Conservation (phyloP, 2,329 filamentous ascomycete genomes). For the Apiospora arundinis region DNA sequence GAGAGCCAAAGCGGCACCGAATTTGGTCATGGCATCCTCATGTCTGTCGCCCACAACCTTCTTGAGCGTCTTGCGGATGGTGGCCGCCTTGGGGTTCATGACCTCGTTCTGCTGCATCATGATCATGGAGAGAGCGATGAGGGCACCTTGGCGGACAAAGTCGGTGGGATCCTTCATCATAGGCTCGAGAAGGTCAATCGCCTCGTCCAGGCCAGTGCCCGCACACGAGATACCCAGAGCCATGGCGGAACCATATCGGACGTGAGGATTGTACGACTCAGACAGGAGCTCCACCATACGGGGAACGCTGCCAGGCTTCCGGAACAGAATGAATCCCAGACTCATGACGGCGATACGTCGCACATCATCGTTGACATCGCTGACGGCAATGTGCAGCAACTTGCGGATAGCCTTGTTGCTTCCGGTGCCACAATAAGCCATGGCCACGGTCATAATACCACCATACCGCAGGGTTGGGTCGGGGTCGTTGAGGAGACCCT, state of each 20-base stretch:
- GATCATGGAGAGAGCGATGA: constrained; percentile 96
- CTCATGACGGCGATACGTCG: constrained; percentile 96
- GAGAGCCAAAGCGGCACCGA: constrained; percentile 89
- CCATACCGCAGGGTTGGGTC: constrained; percentile 94
- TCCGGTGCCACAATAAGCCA: constrained; percentile 95
- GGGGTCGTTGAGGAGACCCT: constrained; percentile 89
- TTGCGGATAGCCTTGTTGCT: constrained; percentile 99
- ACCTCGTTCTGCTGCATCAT: constrained; percentile 99
- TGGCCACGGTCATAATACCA: constrained; percentile 97
- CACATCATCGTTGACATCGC: constrained; percentile 97
- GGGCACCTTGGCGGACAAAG: constrained; percentile 94
- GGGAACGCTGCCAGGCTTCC: constrained; percentile 94
- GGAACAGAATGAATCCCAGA: constrained; percentile 97
- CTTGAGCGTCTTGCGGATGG: constrained; percentile 89
- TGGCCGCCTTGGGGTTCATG: constrained; percentile 95
- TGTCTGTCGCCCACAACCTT: constrained; percentile 95
- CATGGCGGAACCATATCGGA: constrained; percentile 97
- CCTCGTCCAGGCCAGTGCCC: constrained; percentile 93
- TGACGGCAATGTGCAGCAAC: constrained; percentile 93
- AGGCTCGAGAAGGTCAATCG: constrained; percentile 93
- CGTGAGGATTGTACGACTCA: constrained; percentile 98
- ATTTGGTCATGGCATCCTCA: constrained; percentile 99
- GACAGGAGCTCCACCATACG: constrained; percentile 98
- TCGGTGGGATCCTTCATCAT: constrained; percentile 99
- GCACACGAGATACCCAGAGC: constrained; percentile 97